Percentiles rank a stretch among this genome's conserved stretches.
These are phyloP conservation scores for Hyphopichia khmerensis DNA, from an alignment of 1,139 yeast genomes.

Conservation along the genomic window DNA sequence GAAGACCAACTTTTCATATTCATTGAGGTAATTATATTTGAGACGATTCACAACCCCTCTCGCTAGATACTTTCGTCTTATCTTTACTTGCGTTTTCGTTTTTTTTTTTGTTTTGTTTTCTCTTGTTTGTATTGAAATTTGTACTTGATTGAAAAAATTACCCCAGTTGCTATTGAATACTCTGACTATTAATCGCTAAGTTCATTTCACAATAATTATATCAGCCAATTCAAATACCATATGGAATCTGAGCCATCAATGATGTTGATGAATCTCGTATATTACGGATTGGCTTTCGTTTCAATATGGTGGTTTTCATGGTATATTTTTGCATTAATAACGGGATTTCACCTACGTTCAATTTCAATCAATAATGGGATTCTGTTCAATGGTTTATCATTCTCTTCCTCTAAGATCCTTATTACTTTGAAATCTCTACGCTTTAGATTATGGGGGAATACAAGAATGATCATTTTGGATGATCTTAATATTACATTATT, in stretches of 20 bases:
- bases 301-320: constrained; percentile 15
- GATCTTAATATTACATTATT: constrained; percentile 18
- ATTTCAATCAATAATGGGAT: constrained; percentile 41
- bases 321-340: constrained; percentile 24
- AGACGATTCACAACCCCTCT: too few species aligned
- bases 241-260: too few species aligned
- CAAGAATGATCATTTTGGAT: constrained; percentile 30
- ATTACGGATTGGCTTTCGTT: constrained; percentile 1
- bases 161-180: background rate
- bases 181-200: too few species aligned
- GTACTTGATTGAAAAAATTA: too few species aligned
- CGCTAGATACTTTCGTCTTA: too few species aligned
- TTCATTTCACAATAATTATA: too few species aligned
- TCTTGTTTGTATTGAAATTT: too few species aligned
- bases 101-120: too few species aligned
- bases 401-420: constrained; percentile 12
- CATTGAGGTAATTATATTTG: too few species aligned
- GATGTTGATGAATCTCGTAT: background rate
- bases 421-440: constrained; percentile 25
- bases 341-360: constrained; percentile 35
- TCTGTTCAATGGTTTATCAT: constrained; percentile 32
- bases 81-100: too few species aligned
- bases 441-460: constrained; percentile 42
- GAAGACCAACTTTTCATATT: too few species aligned
- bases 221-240: too few species aligned